phyloP scores from a whole-genome alignment of 805 yeast species.

The Jamesozyma spencerorum region DNA sequence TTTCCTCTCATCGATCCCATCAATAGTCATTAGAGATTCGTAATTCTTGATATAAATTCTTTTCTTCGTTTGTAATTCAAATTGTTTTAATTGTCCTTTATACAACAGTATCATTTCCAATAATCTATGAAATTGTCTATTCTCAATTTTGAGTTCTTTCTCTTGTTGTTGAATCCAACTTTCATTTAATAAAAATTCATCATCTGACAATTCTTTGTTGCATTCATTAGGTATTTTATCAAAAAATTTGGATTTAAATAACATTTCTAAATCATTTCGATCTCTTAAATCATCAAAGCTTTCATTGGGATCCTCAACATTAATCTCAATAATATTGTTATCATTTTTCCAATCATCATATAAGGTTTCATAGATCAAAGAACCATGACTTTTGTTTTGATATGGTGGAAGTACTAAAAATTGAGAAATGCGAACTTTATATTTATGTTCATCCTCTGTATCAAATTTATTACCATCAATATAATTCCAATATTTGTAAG shows the following conservation, averaged over 20 bases:
- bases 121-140: conserved; percentile 68
- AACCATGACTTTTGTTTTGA: conserved; percentile 70
- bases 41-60: conserved; percentile 70
- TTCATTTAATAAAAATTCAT: conserved; percentile 12
- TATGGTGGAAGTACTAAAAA: conserved; percentile 76
- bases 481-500: conserved; percentile 75
- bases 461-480: conserved; percentile 35
- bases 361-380: conserved; percentile 48
- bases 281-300: conserved; percentile 87
- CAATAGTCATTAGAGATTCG: conserved; percentile 65
- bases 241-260: conserved; percentile 31
- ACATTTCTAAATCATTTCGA: conserved; percentile 56
- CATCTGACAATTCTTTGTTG: conserved; percentile 19
- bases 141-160: conserved; percentile 48
- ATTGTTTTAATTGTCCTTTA: conserved; percentile 32
- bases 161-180: conserved; percentile 37
- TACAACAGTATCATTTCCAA: conserved; percentile 60
- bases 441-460: conserved; percentile 11
- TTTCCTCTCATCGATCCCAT: conserved; percentile 49
- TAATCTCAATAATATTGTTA: conserved; percentile 51
- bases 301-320: conserved; percentile 92
- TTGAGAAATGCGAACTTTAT: conserved; percentile 76
- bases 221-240: conserved; percentile 20
- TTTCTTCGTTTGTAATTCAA: conserved; percentile 56
- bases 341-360: conserved; percentile 49